Conservation (phyloP, 192 early-diverging fungal genomes). For the Linnemannia exigua region DNA sequence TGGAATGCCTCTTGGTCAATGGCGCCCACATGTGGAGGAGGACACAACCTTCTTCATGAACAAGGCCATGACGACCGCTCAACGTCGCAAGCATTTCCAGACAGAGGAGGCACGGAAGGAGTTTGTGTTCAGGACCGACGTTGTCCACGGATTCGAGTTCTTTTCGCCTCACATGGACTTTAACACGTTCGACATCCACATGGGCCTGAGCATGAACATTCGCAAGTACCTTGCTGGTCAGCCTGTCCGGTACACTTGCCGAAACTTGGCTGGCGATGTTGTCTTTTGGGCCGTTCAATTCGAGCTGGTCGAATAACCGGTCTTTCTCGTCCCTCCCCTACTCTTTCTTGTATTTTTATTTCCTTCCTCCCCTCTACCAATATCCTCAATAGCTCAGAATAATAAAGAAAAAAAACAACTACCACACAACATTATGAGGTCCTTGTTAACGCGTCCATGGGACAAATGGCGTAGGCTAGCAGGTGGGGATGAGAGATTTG, state of each 20-base stretch:
- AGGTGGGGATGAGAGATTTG: neutral
- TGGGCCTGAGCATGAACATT: slow-evolving; percentile 48
- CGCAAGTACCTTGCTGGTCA: slow-evolving; percentile 43
- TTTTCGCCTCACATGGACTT: slow-evolving; percentile 55
- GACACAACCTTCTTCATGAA: slow-evolving; percentile 41
- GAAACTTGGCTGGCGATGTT: slow-evolving; percentile 29
- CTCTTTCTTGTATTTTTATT: neutral
- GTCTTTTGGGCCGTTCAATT: slow-evolving; percentile 53
- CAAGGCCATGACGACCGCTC: slow-evolving; percentile 31
- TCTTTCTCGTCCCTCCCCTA: neutral
- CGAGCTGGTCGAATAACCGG: slow-evolving; percentile 37
- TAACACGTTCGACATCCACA: slow-evolving; percentile 47
- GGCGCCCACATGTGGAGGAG: slow-evolving; percentile 42
- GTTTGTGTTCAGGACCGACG: slow-evolving; percentile 40
- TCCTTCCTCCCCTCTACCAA: neutral
- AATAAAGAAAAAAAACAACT: neutral
- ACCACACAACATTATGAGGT: no score
- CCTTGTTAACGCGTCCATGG: neutral
- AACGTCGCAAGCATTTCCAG: slow-evolving; percentile 54
- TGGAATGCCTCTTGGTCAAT: slow-evolving; percentile 32
- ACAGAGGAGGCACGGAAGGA: slow-evolving; percentile 20
- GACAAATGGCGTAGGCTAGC: neutral
- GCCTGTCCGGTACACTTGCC: slow-evolving; percentile 57
- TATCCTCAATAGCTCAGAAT: neutral
- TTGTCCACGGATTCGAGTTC: slow-evolving; percentile 57